These are phyloP conservation scores for Chimonanthus praecox DNA, from an alignment of 164 flowering plant genomes.

Conservation along the genomic window DNA sequence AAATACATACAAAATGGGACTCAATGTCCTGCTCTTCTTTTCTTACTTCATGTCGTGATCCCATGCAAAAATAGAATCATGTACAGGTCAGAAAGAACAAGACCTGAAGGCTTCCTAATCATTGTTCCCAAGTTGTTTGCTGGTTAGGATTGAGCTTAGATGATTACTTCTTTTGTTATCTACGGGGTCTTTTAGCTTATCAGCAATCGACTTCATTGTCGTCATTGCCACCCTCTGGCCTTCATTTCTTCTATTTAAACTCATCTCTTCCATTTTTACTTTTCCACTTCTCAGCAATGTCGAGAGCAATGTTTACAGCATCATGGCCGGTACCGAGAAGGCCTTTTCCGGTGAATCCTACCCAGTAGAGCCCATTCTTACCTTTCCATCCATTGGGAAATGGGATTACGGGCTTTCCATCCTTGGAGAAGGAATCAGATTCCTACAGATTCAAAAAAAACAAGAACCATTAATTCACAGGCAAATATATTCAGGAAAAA, in stretches of 20 bases:
- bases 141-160: not conserved
- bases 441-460: constrained; percentile 31
- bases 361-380: constrained; percentile 57
- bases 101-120: not conserved
- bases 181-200: not conserved
- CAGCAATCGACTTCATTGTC: constrained; percentile 21
- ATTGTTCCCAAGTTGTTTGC: not conserved
- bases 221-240: too few relatives aligned
- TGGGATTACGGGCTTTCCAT: constrained; percentile 53
- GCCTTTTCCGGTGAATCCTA: constrained; percentile 71
- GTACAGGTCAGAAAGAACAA: not conserved
- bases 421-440: constrained; percentile 45
- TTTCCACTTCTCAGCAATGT: constrained; percentile 31
- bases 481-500: not conserved
- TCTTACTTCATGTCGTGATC: not conserved
- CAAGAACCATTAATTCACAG: not conserved
- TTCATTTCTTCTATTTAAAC: too few relatives aligned
- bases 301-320: constrained; percentile 53
- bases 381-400: constrained; percentile 76
- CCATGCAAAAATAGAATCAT: constrained; percentile 5
- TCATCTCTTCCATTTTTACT: not conserved
- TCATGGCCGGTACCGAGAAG: constrained; percentile 63
- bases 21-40: not conserved
- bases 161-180: constrained; percentile 1
- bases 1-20: not conserved